phyloP scores from a whole-genome alignment of 1,284 basidiomycete genomes.

The Ganoderma sinense region DNA sequence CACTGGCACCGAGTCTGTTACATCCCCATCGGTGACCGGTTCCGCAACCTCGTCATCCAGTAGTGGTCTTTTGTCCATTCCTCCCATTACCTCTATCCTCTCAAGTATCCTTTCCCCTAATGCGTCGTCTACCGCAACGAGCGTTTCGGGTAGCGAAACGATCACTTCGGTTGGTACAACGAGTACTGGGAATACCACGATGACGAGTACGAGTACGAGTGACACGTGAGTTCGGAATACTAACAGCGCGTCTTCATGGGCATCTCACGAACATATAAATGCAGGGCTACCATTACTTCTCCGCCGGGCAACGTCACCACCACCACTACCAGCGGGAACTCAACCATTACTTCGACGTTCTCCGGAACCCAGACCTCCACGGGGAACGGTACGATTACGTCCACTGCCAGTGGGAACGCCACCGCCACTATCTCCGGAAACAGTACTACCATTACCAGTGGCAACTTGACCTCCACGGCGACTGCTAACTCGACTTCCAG shows the following conservation, averaged over 20 bases:
- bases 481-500: conserved; percentile 5
- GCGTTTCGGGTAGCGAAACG: neutral
- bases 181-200: conserved; percentile 9
- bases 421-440: conserved; percentile 10
- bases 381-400: conserved; percentile 12
- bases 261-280: conserved; percentile 9
- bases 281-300: conserved; percentile 19
- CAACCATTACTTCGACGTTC: conserved; percentile 9
- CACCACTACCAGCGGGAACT: conserved; percentile 14
- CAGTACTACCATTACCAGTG: conserved; percentile 12
- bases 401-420: neutral
- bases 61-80: neutral
- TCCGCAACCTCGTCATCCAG: neutral
- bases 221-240: conserved; percentile 16
- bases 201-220: conserved; percentile 15
- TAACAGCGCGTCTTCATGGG: neutral
- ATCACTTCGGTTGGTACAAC: conserved; percentile 9
- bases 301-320: conserved; percentile 12
- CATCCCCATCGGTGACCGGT: too few species aligned
- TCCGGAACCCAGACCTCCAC: conserved; percentile 7
- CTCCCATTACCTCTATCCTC: neutral
- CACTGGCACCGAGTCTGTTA: neutral
- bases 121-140: neutral
- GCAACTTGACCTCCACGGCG: conserved; percentile 2
- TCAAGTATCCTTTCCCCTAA: neutral